phyloP scores from a whole-genome alignment of 768 basidiomycete genomes.

The Lactifluus hygrophoroides region DNA sequence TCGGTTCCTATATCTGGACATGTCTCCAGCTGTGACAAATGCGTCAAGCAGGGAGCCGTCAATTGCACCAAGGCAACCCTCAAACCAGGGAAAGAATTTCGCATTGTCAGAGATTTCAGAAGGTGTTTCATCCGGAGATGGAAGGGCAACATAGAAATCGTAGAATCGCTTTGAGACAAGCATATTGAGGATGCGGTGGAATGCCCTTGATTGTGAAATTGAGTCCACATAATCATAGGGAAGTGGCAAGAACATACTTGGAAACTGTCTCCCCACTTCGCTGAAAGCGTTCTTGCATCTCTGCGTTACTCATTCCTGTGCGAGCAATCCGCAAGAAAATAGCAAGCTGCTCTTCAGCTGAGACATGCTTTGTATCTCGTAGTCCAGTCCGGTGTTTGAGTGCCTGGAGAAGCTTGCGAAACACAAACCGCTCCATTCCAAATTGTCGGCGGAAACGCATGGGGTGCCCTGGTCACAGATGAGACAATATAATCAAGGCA shows the following conservation, averaged over 20 bases:
- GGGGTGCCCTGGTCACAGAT: too few species aligned
- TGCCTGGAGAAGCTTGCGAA: too few species aligned
- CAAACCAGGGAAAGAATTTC: conserved; percentile 31
- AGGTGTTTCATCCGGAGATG: background rate
- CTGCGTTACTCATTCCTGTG: background rate
- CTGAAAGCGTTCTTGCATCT: background rate
- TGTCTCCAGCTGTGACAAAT: conserved; percentile 17
- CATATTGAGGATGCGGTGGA: background rate
- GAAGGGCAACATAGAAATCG: background rate
- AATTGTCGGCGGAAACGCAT: too few species aligned
- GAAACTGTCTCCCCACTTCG: background rate
- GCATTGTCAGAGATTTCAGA: conserved; percentile 19
- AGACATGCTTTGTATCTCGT: background rate
- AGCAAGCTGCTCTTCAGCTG: background rate
- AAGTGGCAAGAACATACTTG: too few species aligned
- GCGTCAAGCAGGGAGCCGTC: conserved; percentile 33
- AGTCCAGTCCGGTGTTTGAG: too few species aligned
- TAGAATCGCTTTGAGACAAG: background rate
- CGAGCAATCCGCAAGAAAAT: background rate
- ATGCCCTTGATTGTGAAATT: background rate
- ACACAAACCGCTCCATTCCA: too few species aligned
- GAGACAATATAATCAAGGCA: too few species aligned
- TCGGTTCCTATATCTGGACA: conserved; percentile 17
- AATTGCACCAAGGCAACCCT: conserved; percentile 26
- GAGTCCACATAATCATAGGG: background rate